Conservation (phyloP, 495 filamentous ascomycete genomes). For the Aspergillus kassunensis region DNA sequence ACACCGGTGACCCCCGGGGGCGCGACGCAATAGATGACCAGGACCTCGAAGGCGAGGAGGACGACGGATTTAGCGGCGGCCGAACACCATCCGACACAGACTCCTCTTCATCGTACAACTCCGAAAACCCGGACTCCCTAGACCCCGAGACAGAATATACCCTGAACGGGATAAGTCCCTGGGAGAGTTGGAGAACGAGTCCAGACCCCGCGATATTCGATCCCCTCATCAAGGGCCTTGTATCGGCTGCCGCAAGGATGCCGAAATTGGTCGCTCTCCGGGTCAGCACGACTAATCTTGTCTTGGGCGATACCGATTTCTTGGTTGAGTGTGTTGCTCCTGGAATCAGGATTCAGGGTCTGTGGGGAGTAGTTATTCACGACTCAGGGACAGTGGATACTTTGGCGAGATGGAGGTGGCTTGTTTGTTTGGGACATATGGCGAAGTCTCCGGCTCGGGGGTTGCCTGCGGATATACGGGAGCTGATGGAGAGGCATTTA, state of each 20-base stretch:
- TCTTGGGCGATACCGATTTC: neutral
- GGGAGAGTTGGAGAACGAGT: neutral
- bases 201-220: conserved; percentile 1
- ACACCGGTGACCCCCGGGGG: conserved; percentile 9
- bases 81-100: neutral
- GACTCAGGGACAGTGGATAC: neutral
- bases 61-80: neutral
- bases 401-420: neutral
- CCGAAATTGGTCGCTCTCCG: neutral
- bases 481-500: neutral
- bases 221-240: neutral
- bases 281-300: neutral
- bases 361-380: neutral
- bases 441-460: neutral
- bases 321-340: neutral
- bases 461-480: neutral
- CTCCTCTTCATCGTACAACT: conserved; percentile 4
- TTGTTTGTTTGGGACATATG: neutral
- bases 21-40: neutral
- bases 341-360: neutral
- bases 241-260: neutral
- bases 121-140: neutral
- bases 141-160: neutral
- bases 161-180: neutral
- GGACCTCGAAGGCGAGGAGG: neutral